Evolutionary conservation across 2,329 filamentous ascomycete species (phyloP), one percentile per base, ranked within the genome.

Genomic region (Diplodia scrobiculata): DNA sequence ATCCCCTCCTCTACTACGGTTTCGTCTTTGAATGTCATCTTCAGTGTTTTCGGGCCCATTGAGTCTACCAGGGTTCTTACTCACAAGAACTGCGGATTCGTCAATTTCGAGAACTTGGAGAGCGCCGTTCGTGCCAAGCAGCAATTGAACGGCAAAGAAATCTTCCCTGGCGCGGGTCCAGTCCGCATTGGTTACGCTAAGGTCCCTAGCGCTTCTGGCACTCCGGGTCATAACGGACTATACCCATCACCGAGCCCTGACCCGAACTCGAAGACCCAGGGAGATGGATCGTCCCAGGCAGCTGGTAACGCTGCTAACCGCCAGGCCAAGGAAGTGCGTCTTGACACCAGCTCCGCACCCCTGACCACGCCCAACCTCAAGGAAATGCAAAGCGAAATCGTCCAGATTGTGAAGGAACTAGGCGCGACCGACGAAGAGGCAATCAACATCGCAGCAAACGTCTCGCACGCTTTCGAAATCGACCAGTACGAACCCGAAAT

Each of bases 31-130:
- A 92, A 92, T 66, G 92, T 96, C 70, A 97, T 98, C 80, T 99
- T 99, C 81, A 91, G 91, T 77, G 86, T 89, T n/a, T 96, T 95
- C 71, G 95, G 95, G 10, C 86, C 90, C 2, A 97, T 99, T 69
- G 85, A 95, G 70, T 97, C 94, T 3, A 94, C 92, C 32, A 87
- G 95, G 69, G 95, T 99, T 4, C 83, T 99, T 68, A 98, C 95
- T 0, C 92, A 99, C 82, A 99, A 99, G 84, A 98, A 97, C 79
- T 99, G 95, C 76, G 95, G 94, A 2, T 99, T 99, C 72, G 94
- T 99, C 75, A 99, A 99, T 78, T 99, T 97, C 73, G 92, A 98
- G 78, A 89, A 87, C 67, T 81, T 95, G 34, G 93, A 98, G 70
- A 96, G 92, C 75, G 95, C 95, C 66, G 89, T 97, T 47, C 88